These are phyloP conservation scores for Zelopaecilomyces penicillatus DNA, from an alignment of 2,329 filamentous ascomycete species.

Conservation along the genomic window DNA sequence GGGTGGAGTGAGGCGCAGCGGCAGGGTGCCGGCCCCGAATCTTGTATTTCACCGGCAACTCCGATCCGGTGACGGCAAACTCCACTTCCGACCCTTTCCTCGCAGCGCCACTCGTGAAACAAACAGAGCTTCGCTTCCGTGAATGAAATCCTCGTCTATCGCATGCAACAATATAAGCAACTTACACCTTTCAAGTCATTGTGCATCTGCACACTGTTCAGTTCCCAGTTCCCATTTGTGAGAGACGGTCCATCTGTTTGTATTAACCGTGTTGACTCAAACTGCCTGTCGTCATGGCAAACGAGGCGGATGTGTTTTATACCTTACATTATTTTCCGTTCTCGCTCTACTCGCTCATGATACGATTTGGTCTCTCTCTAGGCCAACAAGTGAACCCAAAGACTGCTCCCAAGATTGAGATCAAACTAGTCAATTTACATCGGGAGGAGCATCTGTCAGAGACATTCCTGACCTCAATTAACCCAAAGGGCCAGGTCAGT, in stretches of 20 bases:
- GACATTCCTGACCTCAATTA: conserved; percentile 19
- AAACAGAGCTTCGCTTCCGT: too few relatives aligned
- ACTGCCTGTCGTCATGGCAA: conserved; percentile 8
- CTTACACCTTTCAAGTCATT: too few relatives aligned
- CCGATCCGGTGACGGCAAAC: background rate
- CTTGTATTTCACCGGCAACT: background rate
- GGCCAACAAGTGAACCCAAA: conserved; percentile 16
- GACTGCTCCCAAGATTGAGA: conserved; percentile 15
- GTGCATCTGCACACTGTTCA: too few relatives aligned
- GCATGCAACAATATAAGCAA: too few relatives aligned
- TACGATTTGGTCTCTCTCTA: conserved; percentile 20
- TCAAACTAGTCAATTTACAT: conserved; percentile 20
- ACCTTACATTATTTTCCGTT: conserved; percentile 23
- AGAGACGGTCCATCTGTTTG: too few relatives aligned
- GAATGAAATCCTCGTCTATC: too few relatives aligned
- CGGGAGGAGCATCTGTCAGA: conserved; percentile 20
- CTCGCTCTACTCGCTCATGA: conserved; percentile 23
- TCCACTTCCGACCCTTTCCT: background rate
- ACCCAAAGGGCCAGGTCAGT: conserved; percentile 20
- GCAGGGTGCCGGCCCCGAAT: too few relatives aligned
- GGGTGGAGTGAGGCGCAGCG: too few relatives aligned
- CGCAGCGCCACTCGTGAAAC: background rate
- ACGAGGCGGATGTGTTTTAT: conserved; percentile 9
- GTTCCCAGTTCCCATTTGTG: too few relatives aligned
- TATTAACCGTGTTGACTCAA: background rate